These are phyloP conservation scores for Clarkia xantiana DNA, from an alignment of 345 rosid species.

Conservation along the genomic window DNA sequence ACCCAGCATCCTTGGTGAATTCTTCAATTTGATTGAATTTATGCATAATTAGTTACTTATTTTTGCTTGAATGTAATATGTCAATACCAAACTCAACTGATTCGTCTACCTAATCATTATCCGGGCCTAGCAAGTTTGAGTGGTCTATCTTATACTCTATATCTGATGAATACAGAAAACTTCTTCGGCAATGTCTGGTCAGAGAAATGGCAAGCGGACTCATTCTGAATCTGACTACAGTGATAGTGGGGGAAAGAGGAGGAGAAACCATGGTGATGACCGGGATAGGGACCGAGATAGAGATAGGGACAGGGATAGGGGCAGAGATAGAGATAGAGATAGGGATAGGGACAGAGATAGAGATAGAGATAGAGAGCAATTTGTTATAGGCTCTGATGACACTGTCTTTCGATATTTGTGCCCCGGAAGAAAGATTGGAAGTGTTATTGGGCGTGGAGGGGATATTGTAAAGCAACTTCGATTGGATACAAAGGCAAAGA, in stretches of 20 bases:
- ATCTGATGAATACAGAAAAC: not conserved
- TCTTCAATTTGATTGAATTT: too few relatives aligned
- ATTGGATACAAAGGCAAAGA: slow-evolving; percentile 67
- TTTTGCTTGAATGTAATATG: too few relatives aligned
- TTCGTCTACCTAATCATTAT: not conserved
- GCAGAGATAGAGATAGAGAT: slow-evolving; percentile 54
- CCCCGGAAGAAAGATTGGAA: slow-evolving; percentile 77
- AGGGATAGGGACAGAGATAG: slow-evolving; percentile 53
- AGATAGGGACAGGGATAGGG: slow-evolving; percentile 50
- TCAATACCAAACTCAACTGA: too few relatives aligned
- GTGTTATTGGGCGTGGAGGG: slow-evolving; percentile 90
- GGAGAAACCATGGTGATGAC: slow-evolving; percentile 54
- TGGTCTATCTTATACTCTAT: not conserved
- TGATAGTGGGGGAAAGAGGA: slow-evolving; percentile 50
- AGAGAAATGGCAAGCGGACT: slow-evolving; percentile 70
- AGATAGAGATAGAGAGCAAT: slow-evolving; percentile 59
- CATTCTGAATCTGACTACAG: slow-evolving; percentile 56
- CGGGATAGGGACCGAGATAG: slow-evolving; percentile 42
- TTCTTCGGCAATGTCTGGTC: slow-evolving; percentile 47
- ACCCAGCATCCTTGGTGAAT: too few relatives aligned
- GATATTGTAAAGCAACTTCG: slow-evolving; percentile 89
- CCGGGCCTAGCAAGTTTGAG: not conserved
- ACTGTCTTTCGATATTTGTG: slow-evolving; percentile 79
- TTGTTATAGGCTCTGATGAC: slow-evolving; percentile 49
- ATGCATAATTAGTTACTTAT: too few relatives aligned